A percentile compares a stretch with the other conserved stretches of the same genome.
Evolutionary conservation across 2,329 filamentous ascomycete genomes (phyloP).

Genomic region (Cordyceps cicadae): DNA sequence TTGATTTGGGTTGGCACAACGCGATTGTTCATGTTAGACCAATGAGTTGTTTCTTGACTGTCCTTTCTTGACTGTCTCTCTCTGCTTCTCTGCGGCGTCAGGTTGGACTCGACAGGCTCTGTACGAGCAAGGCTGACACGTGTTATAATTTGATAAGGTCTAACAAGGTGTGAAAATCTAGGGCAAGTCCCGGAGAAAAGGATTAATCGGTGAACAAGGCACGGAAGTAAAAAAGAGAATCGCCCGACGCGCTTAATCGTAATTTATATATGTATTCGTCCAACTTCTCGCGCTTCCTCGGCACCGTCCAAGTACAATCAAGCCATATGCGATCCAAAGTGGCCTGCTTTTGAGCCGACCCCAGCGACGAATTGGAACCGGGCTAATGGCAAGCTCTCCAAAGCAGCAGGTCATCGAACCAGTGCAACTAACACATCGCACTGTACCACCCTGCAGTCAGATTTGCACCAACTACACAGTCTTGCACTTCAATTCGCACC

Average conservation of each 20-base stretch:
- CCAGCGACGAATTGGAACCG: slow-evolving; percentile 18
- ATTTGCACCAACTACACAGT: neutral
- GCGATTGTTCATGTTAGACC: too few relatives aligned
- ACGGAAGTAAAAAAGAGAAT: neutral
- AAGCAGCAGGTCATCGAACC: slow-evolving; percentile 9
- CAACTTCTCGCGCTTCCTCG: neutral
- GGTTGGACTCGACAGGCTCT: too few relatives aligned
- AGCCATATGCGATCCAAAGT: slow-evolving; percentile 1
- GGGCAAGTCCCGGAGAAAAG: too few relatives aligned
- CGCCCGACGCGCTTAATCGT: neutral
- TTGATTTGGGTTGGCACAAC: too few relatives aligned
- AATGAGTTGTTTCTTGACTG: too few relatives aligned
- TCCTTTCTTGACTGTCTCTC: too few relatives aligned
- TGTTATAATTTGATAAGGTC: too few relatives aligned
- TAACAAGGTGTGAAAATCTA: too few relatives aligned
- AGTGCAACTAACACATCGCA: slow-evolving; percentile 11
- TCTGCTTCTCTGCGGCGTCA: too few relatives aligned
- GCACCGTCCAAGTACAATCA: neutral
- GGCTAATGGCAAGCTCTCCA: slow-evolving; percentile 17
- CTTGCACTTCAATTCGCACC: slow-evolving; percentile 21
- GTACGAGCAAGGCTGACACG: too few relatives aligned
- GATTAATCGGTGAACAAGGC: neutral
- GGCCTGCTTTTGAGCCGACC: slow-evolving; percentile 1
- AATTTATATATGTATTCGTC: neutral
- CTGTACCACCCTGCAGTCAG: slow-evolving; percentile 10